phyloP scores from a whole-genome alignment of 495 filamentous ascomycete genomes.

The Penicillium ochrochloron region DNA sequence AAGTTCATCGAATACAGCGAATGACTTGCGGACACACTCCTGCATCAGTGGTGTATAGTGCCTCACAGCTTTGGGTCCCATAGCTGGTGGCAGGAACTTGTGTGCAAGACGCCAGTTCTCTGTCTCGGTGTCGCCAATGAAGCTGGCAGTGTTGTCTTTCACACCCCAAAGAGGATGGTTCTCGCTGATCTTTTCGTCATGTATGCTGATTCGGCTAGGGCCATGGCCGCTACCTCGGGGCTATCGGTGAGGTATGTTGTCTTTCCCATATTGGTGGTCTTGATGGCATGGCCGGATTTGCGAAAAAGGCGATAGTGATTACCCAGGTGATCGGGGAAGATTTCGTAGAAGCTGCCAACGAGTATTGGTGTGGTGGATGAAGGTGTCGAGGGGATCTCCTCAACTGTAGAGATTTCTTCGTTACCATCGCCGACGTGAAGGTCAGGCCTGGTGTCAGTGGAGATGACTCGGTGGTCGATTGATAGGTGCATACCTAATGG shows the following conservation, averaged over 20 bases:
- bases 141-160: slow-evolving; percentile 55
- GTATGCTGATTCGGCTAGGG: slow-evolving; percentile 48
- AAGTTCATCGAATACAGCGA: slow-evolving; percentile 57
- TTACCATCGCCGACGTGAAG: slow-evolving; percentile 37
- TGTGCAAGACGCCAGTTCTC: slow-evolving; percentile 51
- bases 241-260: slow-evolving; percentile 55
- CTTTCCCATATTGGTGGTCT: slow-evolving; percentile 60
- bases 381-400: slow-evolving; percentile 32
- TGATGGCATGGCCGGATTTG: slow-evolving; percentile 58
- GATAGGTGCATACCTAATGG: slow-evolving; percentile 22
- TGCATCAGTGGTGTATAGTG: slow-evolving; percentile 60
- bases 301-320: slow-evolving; percentile 62
- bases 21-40: slow-evolving; percentile 39
- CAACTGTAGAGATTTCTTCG: slow-evolving; percentile 27
- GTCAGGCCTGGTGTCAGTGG: slow-evolving; percentile 36
- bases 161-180: slow-evolving; percentile 55
- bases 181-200: slow-evolving; percentile 58
- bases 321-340: slow-evolving; percentile 63
- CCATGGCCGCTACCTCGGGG: slow-evolving; percentile 44
- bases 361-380: slow-evolving; percentile 33
- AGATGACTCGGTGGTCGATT: not conserved
- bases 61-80: slow-evolving; percentile 57
- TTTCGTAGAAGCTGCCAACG: slow-evolving; percentile 57
- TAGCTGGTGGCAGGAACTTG: slow-evolving; percentile 59
- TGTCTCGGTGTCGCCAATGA: slow-evolving; percentile 57